Conservation (phyloP, 2,329 filamentous ascomycete species). For the Xylaria sp. region DNA sequence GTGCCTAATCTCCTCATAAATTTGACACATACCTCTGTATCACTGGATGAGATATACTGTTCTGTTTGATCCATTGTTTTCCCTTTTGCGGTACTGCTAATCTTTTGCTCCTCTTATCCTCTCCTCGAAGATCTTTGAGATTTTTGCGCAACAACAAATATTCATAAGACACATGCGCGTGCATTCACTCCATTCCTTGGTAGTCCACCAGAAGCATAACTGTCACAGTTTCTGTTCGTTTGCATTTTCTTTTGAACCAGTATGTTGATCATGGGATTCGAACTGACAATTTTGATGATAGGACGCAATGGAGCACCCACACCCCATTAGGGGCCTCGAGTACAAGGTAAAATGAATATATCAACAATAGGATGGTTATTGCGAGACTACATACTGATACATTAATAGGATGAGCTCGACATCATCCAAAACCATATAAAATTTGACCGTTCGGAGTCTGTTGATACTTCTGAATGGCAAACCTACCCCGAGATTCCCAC, state of each 20-base stretch:
- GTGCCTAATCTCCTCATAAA: background rate
- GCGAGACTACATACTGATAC: background rate
- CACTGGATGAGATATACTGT: no score
- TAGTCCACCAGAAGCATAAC: no score
- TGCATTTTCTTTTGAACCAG: background rate
- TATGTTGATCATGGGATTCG: background rate
- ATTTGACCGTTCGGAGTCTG: background rate
- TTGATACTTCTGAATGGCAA: constrained; percentile 28
- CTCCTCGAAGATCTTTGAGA: background rate
- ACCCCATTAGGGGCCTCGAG: background rate
- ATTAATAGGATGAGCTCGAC: constrained; percentile 26
- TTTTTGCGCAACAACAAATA: background rate
- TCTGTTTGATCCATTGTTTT: background rate
- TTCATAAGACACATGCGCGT: background rate
- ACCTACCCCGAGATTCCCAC: constrained; percentile 66
- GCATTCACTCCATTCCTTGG: background rate
- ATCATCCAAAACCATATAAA: constrained; percentile 29
- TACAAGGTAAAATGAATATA: constrained; percentile 11
- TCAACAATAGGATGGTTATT: background rate
- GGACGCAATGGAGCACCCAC: constrained; percentile 16
- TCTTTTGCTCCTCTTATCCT: background rate
- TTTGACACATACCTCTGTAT: background rate
- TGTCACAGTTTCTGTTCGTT: background rate
- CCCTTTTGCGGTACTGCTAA: background rate
- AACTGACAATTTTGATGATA: constrained; percentile 14